Evolutionary conservation across 2,329 filamentous ascomycete genomes (phyloP).

Genomic region (Clonostachys rhizophaga): DNA sequence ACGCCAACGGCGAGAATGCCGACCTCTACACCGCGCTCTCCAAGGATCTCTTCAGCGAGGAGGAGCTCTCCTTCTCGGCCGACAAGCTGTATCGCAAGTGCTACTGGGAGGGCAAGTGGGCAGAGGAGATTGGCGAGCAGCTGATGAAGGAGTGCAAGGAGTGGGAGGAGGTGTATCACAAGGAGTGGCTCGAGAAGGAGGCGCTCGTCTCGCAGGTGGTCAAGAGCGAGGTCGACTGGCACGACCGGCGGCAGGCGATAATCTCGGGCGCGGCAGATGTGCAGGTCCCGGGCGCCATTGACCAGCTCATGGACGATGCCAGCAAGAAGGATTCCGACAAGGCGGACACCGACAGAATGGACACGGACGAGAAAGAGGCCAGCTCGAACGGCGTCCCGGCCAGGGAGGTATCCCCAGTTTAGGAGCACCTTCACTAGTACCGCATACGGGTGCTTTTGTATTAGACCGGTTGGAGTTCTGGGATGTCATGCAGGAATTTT

Average conservation of each 20-base stretch:
- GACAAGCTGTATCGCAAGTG: conserved; percentile 62
- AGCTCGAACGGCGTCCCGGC: no score
- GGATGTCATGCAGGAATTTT: no score
- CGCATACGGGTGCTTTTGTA: no score
- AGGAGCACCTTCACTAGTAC: no score
- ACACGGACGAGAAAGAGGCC: no score
- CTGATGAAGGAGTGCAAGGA: conserved; percentile 61
- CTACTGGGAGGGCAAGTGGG: conserved; percentile 68
- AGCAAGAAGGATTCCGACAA: no score
- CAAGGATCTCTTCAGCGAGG: conserved; percentile 56
- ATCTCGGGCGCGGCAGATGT: conserved; percentile 42
- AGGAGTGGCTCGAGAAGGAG: conserved; percentile 79
- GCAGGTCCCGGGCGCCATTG: conserved; percentile 26
- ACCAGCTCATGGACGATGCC: conserved; percentile 10
- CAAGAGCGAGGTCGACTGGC: conserved; percentile 61
- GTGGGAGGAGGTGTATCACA: conserved; percentile 62
- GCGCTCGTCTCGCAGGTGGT: conserved; percentile 71
- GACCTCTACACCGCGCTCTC: conserved; percentile 53
- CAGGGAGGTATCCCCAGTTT: no score
- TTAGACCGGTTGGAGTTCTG: no score
- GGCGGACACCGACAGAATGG: no score
- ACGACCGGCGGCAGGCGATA: conserved; percentile 51
- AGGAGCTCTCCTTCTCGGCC: conserved; percentile 55
- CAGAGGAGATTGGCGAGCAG: conserved; percentile 59
- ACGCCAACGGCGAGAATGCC: conserved; percentile 46